Conservation (phyloP, 768 basidiomycete species). For the Mycena kentingensis region DNA sequence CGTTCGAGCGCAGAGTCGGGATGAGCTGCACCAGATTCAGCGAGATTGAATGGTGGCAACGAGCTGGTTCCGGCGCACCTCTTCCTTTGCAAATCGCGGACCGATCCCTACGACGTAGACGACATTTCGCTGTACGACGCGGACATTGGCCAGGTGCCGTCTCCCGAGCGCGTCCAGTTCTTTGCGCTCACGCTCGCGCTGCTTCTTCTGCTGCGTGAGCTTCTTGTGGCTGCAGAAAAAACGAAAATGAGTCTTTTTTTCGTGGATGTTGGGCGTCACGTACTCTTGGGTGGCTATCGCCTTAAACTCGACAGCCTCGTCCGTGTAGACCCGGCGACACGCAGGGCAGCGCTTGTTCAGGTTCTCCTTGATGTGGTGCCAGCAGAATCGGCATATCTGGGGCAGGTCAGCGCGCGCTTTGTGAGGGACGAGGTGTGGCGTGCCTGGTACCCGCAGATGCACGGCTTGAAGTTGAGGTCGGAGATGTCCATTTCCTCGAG, state of each 20-base stretch:
- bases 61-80: slow-evolving; percentile 55
- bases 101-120: slow-evolving; percentile 97
- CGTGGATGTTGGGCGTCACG: slow-evolving; percentile 36
- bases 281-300: slow-evolving; percentile 95
- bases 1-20: slow-evolving; percentile 87
- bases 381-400: slow-evolving; percentile 98
- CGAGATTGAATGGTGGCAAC: slow-evolving; percentile 13
- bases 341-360: slow-evolving; percentile 96
- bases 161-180: slow-evolving; percentile 87
- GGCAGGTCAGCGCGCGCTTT: slow-evolving; percentile 14
- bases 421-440: slow-evolving; percentile 8
- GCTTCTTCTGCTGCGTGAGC: slow-evolving; percentile 92
- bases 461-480: slow-evolving; percentile 99
- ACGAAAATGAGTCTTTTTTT: slow-evolving; percentile 13
- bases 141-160: slow-evolving; percentile 86
- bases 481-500: slow-evolving; percentile 99
- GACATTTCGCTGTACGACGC: slow-evolving; percentile 95
- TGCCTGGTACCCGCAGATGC: slow-evolving; percentile 98
- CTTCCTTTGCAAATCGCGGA: slow-evolving; percentile 91
- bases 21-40: slow-evolving; percentile 65
- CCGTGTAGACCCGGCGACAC: slow-evolving; percentile 89
- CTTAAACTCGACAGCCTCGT: slow-evolving; percentile 93
- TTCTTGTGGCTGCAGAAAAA: slow-evolving; percentile 76
- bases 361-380: slow-evolving; percentile 97
- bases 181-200: slow-evolving; percentile 92